Percentiles rank a stretch among this genome's conserved stretches.
Evolutionary conservation across 2,329 filamentous ascomycete genomes (phyloP).

Genomic region (Tolypocladium album): DNA sequence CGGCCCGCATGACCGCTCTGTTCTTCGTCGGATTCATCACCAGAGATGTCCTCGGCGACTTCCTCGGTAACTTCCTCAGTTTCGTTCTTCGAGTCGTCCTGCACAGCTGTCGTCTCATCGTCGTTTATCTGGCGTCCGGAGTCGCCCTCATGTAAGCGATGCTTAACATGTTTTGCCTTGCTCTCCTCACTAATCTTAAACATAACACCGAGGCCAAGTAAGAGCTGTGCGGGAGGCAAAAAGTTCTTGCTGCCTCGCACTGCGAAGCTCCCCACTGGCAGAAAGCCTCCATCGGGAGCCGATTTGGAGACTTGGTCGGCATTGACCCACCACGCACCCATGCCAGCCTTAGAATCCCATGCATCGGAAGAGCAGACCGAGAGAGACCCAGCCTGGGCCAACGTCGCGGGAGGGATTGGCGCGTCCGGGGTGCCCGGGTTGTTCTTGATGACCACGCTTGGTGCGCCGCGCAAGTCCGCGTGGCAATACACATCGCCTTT

Average conservation of each 20-base stretch:
- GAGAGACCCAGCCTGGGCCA: slow-evolving; percentile 81
- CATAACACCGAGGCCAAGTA: slow-evolving; percentile 79
- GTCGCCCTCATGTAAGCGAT: slow-evolving; percentile 29
- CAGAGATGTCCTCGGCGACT: slow-evolving; percentile 18
- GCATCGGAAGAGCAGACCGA: slow-evolving; percentile 78
- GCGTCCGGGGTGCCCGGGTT: slow-evolving; percentile 65
- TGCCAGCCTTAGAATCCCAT: slow-evolving; percentile 93
- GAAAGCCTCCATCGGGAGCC: slow-evolving; percentile 66
- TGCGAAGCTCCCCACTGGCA: slow-evolving; percentile 69
- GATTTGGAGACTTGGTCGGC: slow-evolving; percentile 86
- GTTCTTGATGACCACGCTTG: slow-evolving; percentile 86
- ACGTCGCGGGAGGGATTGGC: slow-evolving; percentile 81
- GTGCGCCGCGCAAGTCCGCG: slow-evolving; percentile 75
- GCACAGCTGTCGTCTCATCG: slow-evolving; percentile 4
- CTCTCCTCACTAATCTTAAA: slow-evolving; percentile 87
- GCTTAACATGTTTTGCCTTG: slow-evolving; percentile 67
- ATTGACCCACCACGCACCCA: slow-evolving; percentile 94
- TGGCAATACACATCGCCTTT: slow-evolving; percentile 90
- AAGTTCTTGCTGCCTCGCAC: slow-evolving; percentile 84
- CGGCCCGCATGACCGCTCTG: slow-evolving; percentile 18
- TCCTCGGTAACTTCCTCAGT: slow-evolving; percentile 6
- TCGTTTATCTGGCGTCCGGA: slow-evolving; percentile 7
- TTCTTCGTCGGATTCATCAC: slow-evolving; percentile 21
- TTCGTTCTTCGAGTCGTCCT: slow-evolving; percentile 9
- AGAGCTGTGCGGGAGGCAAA: slow-evolving; percentile 73